Percentiles rank a stretch among this genome's conserved stretches.
These are phyloP conservation scores for Candida rishiriensis DNA, from an alignment of 805 yeast genomes.

Conservation along the genomic window DNA sequence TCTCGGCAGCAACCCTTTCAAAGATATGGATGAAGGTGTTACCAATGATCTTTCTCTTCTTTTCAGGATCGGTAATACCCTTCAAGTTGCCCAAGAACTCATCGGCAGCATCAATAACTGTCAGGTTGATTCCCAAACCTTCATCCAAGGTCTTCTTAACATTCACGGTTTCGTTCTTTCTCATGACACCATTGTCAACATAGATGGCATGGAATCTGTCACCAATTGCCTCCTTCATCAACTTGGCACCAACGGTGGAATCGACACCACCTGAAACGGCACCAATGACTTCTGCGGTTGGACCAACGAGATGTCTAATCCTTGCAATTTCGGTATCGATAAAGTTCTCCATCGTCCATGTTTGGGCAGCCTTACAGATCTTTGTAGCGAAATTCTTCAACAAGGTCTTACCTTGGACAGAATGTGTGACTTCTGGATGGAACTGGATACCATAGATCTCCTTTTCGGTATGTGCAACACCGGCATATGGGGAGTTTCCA, in stretches of 20 bases:
- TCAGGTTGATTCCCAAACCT: slow-evolving; percentile 91
- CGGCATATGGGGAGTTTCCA: slow-evolving; percentile 93
- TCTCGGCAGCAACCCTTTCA: slow-evolving; percentile 91
- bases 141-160: slow-evolving; percentile 88
- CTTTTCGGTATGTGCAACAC: slow-evolving; percentile 71
- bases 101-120: slow-evolving; percentile 91
- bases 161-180: slow-evolving; percentile 84
- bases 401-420: slow-evolving; percentile 81
- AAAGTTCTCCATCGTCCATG: slow-evolving; percentile 98
- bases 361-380: slow-evolving; percentile 80
- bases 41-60: slow-evolving; percentile 98
- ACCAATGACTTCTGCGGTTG: slow-evolving; percentile 97
- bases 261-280: slow-evolving; percentile 99
- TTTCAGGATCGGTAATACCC: slow-evolving; percentile 97
- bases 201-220: slow-evolving; percentile 97
- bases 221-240: slow-evolving; percentile 97
- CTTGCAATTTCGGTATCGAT: slow-evolving; percentile 94
- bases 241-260: slow-evolving; percentile 97
- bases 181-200: slow-evolving; percentile 97
- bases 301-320: slow-evolving; percentile 88
- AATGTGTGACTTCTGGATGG: slow-evolving; percentile 99
- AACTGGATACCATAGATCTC: slow-evolving; percentile 92
- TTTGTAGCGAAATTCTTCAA: slow-evolving; percentile 89
- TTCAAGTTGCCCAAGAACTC: slow-evolving; percentile 80
- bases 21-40: slow-evolving; percentile 96